Evolutionary conservation across 1,139 yeast genomes (phyloP).

Genomic region (Keqinozyma sinolaborantium): DNA sequence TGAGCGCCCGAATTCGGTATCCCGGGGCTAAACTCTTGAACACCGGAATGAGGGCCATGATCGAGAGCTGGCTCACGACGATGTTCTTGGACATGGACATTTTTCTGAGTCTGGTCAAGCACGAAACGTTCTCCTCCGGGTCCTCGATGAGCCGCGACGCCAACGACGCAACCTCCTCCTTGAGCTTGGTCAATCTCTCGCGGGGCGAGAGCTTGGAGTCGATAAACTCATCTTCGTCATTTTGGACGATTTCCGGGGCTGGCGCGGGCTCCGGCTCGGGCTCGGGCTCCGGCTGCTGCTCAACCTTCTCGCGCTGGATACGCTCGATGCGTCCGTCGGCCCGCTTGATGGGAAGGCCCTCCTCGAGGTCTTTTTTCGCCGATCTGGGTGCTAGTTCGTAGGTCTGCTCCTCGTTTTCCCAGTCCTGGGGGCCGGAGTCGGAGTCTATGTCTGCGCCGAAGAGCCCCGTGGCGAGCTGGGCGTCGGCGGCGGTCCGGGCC

Average conservation of each 20-base stretch:
- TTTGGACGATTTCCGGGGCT: constrained; percentile 31
- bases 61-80: constrained; percentile 68
- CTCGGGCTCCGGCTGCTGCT: constrained; percentile 15
- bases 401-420: constrained; percentile 68
- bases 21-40: constrained; percentile 87
- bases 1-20: constrained; percentile 77
- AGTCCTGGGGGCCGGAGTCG: constrained; percentile 16
- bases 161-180: constrained; percentile 79
- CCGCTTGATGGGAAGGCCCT: constrained; percentile 78
- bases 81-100: constrained; percentile 68
- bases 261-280: constrained; percentile 13
- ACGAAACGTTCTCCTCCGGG: constrained; percentile 79
- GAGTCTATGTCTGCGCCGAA: constrained; percentile 24
- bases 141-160: constrained; percentile 81
- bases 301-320: constrained; percentile 39
- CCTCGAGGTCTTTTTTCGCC: constrained; percentile 42
- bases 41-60: constrained; percentile 77
- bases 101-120: constrained; percentile 66
- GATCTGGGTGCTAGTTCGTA: constrained; percentile 62
- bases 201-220: constrained; percentile 52
- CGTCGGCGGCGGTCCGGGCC: constrained; percentile 47
- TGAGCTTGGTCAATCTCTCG: constrained; percentile 56
- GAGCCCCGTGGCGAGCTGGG: constrained; percentile 41
- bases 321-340: constrained; percentile 70
- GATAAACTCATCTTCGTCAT: constrained; percentile 34